Evolutionary conservation across 306 rosid species (phyloP).

Genomic region (Albizia julibrissin): DNA sequence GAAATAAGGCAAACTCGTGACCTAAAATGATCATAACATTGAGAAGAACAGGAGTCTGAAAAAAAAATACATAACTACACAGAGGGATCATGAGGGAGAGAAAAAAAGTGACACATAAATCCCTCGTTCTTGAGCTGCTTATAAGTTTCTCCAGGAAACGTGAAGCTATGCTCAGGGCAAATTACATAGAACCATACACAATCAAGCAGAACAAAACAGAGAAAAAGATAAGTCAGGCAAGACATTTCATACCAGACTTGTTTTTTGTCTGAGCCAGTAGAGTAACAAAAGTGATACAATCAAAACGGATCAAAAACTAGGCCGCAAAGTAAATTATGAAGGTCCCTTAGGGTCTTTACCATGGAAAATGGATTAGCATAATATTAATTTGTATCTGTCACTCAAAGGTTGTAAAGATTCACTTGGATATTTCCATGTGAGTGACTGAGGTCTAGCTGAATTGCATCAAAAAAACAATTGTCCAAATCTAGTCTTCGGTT

Average conservation of each 20-base stretch:
- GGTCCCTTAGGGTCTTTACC: neutral
- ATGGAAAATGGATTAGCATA: neutral
- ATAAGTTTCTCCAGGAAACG: too few relatives aligned
- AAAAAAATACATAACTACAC: too few relatives aligned
- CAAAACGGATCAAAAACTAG: neutral
- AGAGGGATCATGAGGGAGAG: too few relatives aligned
- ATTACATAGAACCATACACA: too few relatives aligned
- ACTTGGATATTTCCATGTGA: neutral
- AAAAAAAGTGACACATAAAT: constrained; percentile 23
- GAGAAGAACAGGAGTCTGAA: too few relatives aligned
- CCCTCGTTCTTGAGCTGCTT: too few relatives aligned
- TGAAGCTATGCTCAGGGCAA: too few relatives aligned
- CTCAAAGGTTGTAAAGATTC: neutral
- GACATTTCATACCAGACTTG: neutral
- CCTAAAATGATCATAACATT: too few relatives aligned
- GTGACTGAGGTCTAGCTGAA: neutral
- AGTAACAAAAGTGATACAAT: neutral
- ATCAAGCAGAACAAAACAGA: neutral
- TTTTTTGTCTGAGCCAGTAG: neutral
- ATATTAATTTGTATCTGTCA: neutral
- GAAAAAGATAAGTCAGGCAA: neutral
- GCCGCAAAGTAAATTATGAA: neutral
- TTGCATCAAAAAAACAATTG: neutral
- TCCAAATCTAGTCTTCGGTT: neutral
- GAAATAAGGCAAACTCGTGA: too few relatives aligned